Evolutionary conservation across 2,329 filamentous ascomycete species (phyloP), one percentile per base, ranked within the genome.

Genomic region (Trichoderma sp.): DNA sequence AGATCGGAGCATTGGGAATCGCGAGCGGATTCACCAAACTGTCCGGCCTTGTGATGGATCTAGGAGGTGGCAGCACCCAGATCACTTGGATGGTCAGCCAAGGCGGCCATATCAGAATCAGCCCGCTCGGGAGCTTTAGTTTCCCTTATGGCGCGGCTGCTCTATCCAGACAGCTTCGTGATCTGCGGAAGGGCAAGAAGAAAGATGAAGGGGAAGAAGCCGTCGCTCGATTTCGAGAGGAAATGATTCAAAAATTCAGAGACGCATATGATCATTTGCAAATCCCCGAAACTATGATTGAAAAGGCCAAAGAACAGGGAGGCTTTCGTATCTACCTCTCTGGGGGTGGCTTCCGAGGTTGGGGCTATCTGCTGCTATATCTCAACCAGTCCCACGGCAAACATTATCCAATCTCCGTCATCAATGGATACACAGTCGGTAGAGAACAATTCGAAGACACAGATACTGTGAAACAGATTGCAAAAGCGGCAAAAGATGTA

Each of bases 111-210:
- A 83, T 90, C 15, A 76, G 80, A 24, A 87, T 87, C 71, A 86
- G 87, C 36, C 81, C 86, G 1, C 79, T 78, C 12, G 89, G 88
- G 2, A 87, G 89, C 28, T 86, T 91, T 60, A 92, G 90, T 75
- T 86, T 93, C 74, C 91, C 91, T 0, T 93, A 92, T 74, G 91
- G 91, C 8, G 91, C 91, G 12, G 91, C 91, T 12, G 91, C 91
- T 4, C 80, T 93, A 75, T 88, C 84, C 1, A 84, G 86, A 75
- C 83, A 86, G 65, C 82, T 92, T 8, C 81, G 80, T 21, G 84
- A 85, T 30, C 80, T 85, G 14, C 81, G 78, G 9, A 76, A 79
- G 15, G 81, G 78, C 66, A 80, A 81, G 62, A 81, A 75, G 36
- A 79, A 80, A 30, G 78, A 81, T 4, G 80, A 83, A 3, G 84